These are phyloP conservation scores for Nyssa sinensis DNA, from an alignment of 148 eudicot genomes.

Conservation along the genomic window DNA sequence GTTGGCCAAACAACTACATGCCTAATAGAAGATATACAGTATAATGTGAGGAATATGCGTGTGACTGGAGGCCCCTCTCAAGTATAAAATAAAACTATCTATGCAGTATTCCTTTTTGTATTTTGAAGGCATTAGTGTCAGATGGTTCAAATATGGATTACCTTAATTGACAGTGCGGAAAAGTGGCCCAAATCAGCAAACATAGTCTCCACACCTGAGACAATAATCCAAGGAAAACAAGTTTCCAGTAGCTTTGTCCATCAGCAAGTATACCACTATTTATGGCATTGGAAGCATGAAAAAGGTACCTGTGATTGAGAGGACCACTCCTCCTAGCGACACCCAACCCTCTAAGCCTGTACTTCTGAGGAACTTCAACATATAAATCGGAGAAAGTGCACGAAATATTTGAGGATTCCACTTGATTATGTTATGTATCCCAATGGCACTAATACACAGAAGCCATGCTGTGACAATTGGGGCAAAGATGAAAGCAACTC, in stretches of 20 bases:
- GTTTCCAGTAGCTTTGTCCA: neutral
- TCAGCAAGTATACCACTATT: neutral
- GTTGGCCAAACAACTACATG: too few relatives aligned
- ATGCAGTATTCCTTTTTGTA: neutral
- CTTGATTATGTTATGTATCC: constrained; percentile 50
- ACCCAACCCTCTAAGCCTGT: constrained; percentile 62
- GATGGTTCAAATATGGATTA: constrained; percentile 8
- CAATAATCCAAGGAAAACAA: constrained; percentile 9
- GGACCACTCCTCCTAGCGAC: constrained; percentile 65
- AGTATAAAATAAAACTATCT: neutral
- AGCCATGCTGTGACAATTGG: constrained; percentile 70
- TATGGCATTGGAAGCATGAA: neutral
- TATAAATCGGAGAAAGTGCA: constrained; percentile 69
- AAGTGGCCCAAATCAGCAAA: constrained; percentile 79
- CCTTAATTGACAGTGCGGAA: constrained; percentile 60
- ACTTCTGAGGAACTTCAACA: constrained; percentile 49
- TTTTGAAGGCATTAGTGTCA: neutral
- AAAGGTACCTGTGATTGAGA: constrained; percentile 59
- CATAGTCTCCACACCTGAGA: constrained; percentile 65
- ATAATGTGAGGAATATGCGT: too few relatives aligned
- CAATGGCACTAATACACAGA: constrained; percentile 58
- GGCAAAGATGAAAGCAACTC: constrained; percentile 72
- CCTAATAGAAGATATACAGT: too few relatives aligned
- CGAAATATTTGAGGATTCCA: constrained; percentile 52
- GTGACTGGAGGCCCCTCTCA: too few relatives aligned